phyloP scores from a whole-genome alignment of 1,284 basidiomycete genomes.

The Ustilago shanxiensis region DNA sequence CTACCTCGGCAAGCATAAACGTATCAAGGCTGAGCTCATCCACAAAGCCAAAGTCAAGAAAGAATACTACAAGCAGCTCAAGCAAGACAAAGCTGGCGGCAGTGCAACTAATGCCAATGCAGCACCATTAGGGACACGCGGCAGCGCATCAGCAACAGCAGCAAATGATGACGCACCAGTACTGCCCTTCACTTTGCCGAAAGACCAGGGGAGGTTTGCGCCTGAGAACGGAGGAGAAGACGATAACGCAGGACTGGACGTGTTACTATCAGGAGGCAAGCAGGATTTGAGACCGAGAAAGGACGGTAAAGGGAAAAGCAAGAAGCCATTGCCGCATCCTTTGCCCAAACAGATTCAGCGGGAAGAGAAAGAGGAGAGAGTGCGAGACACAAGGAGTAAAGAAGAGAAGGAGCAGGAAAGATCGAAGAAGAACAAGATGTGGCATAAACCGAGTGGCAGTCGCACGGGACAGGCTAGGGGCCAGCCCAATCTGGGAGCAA shows the following conservation, averaged over 20 bases:
- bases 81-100: slow-evolving; percentile 68
- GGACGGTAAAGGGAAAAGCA: slow-evolving; percentile 19
- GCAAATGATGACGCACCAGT: slow-evolving; percentile 9
- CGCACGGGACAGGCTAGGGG: slow-evolving; percentile 56
- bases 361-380: slow-evolving; percentile 7
- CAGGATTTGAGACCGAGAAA: slow-evolving; percentile 43
- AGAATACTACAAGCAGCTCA: slow-evolving; percentile 72
- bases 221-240: slow-evolving; percentile 42
- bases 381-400: slow-evolving; percentile 41
- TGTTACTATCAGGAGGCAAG: slow-evolving; percentile 21
- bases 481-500: slow-evolving; percentile 66
- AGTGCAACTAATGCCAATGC: slow-evolving; percentile 26
- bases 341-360: slow-evolving; percentile 14
- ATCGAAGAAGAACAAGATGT: slow-evolving; percentile 54
- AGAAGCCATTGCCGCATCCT: slow-evolving; percentile 48
- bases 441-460: slow-evolving; percentile 65
- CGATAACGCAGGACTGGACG: slow-evolving; percentile 12
- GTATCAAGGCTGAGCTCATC: slow-evolving; percentile 74
- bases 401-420: slow-evolving; percentile 59
- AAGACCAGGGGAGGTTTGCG: slow-evolving; percentile 57
- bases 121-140: slow-evolving; percentile 35
- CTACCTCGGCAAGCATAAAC: slow-evolving; percentile 71
- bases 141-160: slow-evolving; percentile 4
- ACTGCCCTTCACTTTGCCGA: slow-evolving; percentile 30
- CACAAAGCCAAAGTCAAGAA: slow-evolving; percentile 74